phyloP scores from a whole-genome alignment of 306 rosid genomes.

The Adenanthera pavonina region DNA sequence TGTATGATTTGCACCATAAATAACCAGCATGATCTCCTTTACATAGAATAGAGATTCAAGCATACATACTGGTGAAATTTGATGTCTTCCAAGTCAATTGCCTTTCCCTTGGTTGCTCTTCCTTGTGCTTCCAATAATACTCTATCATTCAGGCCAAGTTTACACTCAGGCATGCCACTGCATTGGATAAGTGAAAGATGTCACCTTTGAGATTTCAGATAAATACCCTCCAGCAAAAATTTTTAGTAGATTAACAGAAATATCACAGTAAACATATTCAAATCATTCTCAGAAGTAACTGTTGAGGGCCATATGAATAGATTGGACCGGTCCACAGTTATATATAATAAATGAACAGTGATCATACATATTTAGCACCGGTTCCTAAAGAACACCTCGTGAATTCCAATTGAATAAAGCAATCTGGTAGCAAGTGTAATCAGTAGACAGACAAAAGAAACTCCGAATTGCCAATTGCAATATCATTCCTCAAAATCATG shows the following conservation, averaged over 20 bases:
- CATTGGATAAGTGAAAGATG: conserved; percentile 43
- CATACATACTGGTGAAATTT: conserved; percentile 96
- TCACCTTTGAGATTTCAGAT: conserved; percentile 27
- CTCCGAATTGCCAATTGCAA: conserved; percentile 19
- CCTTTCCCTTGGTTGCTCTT: conserved; percentile 92
- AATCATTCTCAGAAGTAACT: conserved; percentile 21
- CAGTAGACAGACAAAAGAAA: conserved; percentile 12
- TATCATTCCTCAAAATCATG: conserved; percentile 11
- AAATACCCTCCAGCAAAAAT: conserved; percentile 27
- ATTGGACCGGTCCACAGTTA: conserved; percentile 6
- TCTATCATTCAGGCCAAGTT: conserved; percentile 95
- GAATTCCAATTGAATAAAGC: conserved; percentile 13
- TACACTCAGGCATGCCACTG: conserved; percentile 99
- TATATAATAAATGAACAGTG: neutral
- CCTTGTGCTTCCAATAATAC: conserved; percentile 95
- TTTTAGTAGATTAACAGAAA: conserved; percentile 19
- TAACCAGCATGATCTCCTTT: neutral
- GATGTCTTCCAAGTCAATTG: conserved; percentile 98
- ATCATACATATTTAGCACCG: conserved; percentile 7
- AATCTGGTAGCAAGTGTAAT: conserved; percentile 17
- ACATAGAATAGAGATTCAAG: conserved; percentile 46
- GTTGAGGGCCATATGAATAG: conserved; percentile 30
- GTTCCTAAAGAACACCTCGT: conserved; percentile 11
- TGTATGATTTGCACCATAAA: conserved; percentile 29
- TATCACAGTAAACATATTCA: conserved; percentile 17